These are phyloP conservation scores for Sphaerulina vaccinii DNA, from an alignment of 2,329 filamentous ascomycete species.

Conservation along the genomic window DNA sequence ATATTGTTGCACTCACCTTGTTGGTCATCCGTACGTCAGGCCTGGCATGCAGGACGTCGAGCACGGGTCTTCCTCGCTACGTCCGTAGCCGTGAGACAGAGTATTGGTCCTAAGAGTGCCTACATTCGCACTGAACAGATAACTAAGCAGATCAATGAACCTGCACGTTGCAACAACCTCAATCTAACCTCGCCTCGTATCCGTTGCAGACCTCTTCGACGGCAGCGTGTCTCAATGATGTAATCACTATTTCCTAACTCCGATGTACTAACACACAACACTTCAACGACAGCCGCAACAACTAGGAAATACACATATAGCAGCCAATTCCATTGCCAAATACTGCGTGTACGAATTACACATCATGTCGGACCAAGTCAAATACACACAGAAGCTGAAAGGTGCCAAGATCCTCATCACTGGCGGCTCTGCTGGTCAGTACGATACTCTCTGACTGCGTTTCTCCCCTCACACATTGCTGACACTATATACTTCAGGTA, in stretches of 20 bases:
- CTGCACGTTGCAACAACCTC: no score
- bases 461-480: background rate
- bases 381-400: conserved; percentile 51
- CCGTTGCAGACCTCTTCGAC: background rate
- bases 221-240: background rate
- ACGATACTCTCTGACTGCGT: no score
- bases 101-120: background rate
- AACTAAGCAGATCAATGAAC: background rate
- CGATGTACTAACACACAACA: background rate
- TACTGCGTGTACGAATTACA: background rate
- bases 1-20: no score
- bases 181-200: no score
- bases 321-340: background rate
- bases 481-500: conserved; percentile 42
- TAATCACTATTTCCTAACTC: background rate
- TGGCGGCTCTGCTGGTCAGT: conserved; percentile 53
- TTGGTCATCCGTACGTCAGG: background rate
- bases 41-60: background rate
- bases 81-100: background rate
- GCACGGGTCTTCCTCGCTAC: background rate
- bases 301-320: no score
- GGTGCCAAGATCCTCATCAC: conserved; percentile 57
- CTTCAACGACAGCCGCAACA: no score
- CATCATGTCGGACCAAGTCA: conserved; percentile 43
- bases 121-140: background rate